Conservation (phyloP, 2,329 filamentous ascomycete species). For the Xylariales sp. region DNA sequence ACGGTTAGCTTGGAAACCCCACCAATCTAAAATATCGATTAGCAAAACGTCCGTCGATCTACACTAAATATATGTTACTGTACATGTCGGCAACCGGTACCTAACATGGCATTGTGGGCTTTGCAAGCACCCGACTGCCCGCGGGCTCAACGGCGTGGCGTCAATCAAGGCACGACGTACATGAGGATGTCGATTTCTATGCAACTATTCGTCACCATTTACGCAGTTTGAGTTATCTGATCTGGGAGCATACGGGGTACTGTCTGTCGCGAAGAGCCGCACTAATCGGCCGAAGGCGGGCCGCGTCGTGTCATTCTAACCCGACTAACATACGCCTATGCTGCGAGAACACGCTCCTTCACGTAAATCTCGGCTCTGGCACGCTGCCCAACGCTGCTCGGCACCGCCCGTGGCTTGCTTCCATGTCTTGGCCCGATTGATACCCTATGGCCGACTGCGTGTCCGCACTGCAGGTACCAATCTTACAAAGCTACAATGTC, state of each 20-base stretch:
- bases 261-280: conserved; percentile 73
- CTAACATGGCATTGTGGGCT: background rate
- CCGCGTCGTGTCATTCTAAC: conserved; percentile 75
- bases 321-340: conserved; percentile 77
- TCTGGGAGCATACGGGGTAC: conserved; percentile 66
- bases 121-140: background rate
- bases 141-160: too few relatives aligned
- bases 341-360: conserved; percentile 73
- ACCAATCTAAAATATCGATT: background rate
- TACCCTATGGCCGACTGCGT: conserved; percentile 72
- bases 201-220: too few relatives aligned
- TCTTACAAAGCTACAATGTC: conserved; percentile 69
- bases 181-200: background rate
- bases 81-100: background rate
- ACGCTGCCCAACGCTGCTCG: conserved; percentile 72
- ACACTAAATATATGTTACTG: background rate
- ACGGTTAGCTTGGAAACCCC: background rate
- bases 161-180: background rate
- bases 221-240: too few relatives aligned
- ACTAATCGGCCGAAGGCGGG: conserved; percentile 76
- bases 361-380: conserved; percentile 77
- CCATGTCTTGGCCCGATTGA: conserved; percentile 74
- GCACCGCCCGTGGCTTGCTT: conserved; percentile 73
- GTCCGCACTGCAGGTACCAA: conserved; percentile 74
- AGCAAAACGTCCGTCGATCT: background rate